Percentiles rank a stretch among this genome's conserved stretches.
These are phyloP conservation scores for Coemansia sp. DNA, from an alignment of 192 early-diverging fungal genomes.

Conservation along the genomic window DNA sequence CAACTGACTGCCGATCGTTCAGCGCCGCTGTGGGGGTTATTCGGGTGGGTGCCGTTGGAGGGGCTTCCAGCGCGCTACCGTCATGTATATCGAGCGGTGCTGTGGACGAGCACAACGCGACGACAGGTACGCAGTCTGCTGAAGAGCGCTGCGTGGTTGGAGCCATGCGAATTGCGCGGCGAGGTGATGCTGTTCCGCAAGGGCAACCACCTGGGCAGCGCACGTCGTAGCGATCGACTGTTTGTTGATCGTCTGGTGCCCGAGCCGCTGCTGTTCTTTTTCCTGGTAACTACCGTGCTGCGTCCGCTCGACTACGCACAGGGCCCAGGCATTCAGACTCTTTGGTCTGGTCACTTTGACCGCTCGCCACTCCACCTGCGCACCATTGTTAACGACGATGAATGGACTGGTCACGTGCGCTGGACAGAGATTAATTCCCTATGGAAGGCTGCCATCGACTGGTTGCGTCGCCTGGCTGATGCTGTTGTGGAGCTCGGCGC, in stretches of 20 bases:
- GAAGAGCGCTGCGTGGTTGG: constrained; percentile 3
- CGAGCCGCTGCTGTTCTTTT: constrained; percentile 35
- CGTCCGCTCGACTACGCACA: constrained; percentile 14
- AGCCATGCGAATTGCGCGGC: constrained; percentile 11
- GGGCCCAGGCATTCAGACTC: constrained; percentile 14
- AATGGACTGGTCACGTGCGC: constrained; percentile 1
- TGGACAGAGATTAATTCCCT: constrained; percentile 16
- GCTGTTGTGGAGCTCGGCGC: constrained; percentile 3
- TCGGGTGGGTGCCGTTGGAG: constrained; percentile 35
- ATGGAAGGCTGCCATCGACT: constrained; percentile 29
- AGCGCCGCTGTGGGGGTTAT: constrained; percentile 26
- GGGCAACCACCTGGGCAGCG: constrained; percentile 21
- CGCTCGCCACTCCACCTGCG: constrained; percentile 7
- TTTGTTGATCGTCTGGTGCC: constrained; percentile 10
- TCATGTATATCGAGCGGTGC: neutral
- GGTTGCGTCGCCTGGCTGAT: constrained; percentile 25
- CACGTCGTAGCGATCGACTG: constrained; percentile 7
- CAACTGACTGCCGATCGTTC: constrained; percentile 17
- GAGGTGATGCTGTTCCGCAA: constrained; percentile 18
- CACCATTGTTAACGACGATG: constrained; percentile 1
- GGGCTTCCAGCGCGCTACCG: constrained; percentile 13
- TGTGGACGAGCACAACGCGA: constrained; percentile 16
- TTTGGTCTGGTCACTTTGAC: constrained; percentile 26
- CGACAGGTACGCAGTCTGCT: constrained; percentile 10
- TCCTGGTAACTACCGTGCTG: constrained; percentile 30